A percentile compares a stretch with the other conserved stretches of the same genome.
Conservation (phyloP, 805 yeast genomes). For the Sugiyamaella lignohabitans region DNA sequence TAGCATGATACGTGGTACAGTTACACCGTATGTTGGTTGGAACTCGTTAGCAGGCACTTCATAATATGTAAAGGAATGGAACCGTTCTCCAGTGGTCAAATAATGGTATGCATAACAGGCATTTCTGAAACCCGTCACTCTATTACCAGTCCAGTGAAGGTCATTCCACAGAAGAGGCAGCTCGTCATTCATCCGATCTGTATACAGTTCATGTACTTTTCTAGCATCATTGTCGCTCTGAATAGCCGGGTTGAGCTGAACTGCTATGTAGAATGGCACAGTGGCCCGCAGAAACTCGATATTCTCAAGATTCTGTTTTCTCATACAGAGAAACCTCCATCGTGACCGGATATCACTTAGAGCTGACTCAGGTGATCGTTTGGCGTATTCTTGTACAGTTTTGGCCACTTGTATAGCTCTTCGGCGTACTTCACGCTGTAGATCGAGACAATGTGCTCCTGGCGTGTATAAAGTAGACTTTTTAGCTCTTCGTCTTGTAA, state of each 20-base stretch:
- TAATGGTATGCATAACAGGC: background rate
- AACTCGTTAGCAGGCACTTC: background rate
- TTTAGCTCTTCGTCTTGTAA: background rate
- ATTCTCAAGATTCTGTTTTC: background rate
- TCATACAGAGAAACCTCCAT: background rate
- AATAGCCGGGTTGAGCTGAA: background rate
- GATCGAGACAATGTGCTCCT: background rate
- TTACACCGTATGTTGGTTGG: background rate
- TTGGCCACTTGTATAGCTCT: background rate
- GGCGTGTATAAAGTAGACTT: background rate
- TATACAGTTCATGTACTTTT: background rate
- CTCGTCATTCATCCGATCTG: background rate
- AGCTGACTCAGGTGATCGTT: background rate
- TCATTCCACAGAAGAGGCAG: background rate
- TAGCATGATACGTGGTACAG: background rate
- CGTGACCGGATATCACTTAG: background rate
- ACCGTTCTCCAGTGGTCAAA: background rate
- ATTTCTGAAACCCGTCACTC: background rate
- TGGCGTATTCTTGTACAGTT: background rate
- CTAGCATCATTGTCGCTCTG: background rate
- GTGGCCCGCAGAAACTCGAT: background rate
- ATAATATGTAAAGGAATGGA: background rate
- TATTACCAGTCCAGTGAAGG: background rate
- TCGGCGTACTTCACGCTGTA: background rate
- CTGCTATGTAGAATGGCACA: background rate